Evolutionary conservation across 139 green algal genomes (phyloP).

Genomic region (Monoraphidium neglectum): DNA sequence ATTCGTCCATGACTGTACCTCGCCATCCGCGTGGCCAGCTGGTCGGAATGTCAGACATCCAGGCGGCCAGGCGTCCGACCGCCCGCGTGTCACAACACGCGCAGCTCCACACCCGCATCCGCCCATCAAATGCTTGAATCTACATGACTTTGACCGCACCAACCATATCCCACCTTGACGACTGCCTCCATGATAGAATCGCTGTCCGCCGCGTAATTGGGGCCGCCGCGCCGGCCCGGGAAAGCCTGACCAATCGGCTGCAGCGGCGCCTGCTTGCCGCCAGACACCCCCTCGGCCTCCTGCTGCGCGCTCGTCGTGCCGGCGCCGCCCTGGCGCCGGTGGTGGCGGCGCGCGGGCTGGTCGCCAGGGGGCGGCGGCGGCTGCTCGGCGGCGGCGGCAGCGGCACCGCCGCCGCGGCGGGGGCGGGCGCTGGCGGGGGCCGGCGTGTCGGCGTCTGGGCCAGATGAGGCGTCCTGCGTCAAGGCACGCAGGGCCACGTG

Average conservation of each 20-base stretch:
- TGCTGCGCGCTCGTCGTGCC: constrained; percentile 28
- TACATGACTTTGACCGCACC: neutral
- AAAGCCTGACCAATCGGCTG: neutral
- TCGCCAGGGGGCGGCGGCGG: neutral
- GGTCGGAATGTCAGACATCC: no score
- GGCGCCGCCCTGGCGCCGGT: constrained; percentile 23
- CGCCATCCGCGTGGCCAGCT: no score
- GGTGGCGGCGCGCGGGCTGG: neutral
- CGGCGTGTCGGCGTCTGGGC: neutral
- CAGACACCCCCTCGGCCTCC: neutral
- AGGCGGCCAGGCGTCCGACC: no score
- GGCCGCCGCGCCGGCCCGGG: no score
- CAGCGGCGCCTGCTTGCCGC: neutral
- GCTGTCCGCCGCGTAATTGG: constrained; percentile 24
- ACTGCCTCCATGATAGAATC: constrained; percentile 66
- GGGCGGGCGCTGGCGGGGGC: neutral
- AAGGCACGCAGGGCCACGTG: neutral
- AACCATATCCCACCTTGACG: constrained; percentile 51
- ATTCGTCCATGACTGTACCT: no score
- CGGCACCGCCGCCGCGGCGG: neutral
- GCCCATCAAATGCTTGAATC: neutral
- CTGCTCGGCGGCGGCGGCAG: neutral
- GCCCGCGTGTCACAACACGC: constrained; percentile 27
- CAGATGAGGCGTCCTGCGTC: neutral
- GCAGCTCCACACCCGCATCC: constrained; percentile 40